Evolutionary conservation across 306 rosid genomes (phyloP), one percentile per base, ranked within the genome.

Genomic region (Corylus americana): DNA sequence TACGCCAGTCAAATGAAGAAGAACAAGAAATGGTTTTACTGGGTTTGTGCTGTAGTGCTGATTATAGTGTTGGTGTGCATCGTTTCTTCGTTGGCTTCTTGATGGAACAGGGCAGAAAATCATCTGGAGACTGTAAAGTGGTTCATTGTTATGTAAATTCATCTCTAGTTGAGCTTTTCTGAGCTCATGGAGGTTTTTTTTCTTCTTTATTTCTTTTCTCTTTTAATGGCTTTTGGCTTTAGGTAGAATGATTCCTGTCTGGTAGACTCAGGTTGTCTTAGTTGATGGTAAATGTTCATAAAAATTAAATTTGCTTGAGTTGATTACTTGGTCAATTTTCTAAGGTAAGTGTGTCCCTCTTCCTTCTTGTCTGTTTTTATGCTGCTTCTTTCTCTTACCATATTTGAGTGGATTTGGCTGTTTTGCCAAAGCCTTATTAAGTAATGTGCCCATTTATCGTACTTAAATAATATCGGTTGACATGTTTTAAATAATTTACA

Each of bases 1-100:
- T 85, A 91, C 78, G 97, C 97, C 55, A 88, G 79, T 57, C 97
- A 91, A 87, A 81, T 88, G 87, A 89, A 87, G 89, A 89, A 79
- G 63, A 80, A 84, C 78, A 83, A 71, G 49, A 89, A 74, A 73
- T 92, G 93, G 96, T 55, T 80, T 31, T 85, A 8, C 73, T 92
- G 93, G 97, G 87, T 91, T 72, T 76, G 88, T 39, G 94, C 89
- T 67, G 91, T 91, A 69, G 85, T 81, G 78, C 53, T 88, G 85
- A 88, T 91, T 77, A 89, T 92, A 74, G 58, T 91, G 11, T 76
- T 91, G 85, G 97, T 91, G 66, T 92, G 97, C 79, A 18, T 92
- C 51, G 84, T 92, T 83, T 83, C 96, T 44, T 84, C 70, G 82
- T 61, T 91, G 18, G 63, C 85, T 78, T 91, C 91, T 80, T 91